Evolutionary conservation across 1,284 basidiomycete species (phyloP).

Genomic region (Trametes hirsuta): DNA sequence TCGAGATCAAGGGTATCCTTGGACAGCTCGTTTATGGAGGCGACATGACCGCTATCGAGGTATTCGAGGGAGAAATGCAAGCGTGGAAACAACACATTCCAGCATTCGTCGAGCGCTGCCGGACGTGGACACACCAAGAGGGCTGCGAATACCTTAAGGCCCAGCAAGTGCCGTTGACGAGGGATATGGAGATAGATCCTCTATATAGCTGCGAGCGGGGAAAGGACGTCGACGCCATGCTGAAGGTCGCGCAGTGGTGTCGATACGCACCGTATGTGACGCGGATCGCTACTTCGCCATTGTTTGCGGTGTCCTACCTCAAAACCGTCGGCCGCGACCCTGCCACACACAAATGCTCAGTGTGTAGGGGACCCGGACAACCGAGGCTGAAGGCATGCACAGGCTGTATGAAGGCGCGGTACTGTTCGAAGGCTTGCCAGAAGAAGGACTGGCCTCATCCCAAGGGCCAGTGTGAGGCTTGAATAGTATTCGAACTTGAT

Average conservation of each 20-base stretch:
- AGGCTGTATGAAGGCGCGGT: constrained; percentile 41
- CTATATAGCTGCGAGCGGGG: constrained; percentile 56
- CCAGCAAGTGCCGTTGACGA: constrained; percentile 34
- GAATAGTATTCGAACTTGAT: background rate
- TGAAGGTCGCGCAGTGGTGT: constrained; percentile 36
- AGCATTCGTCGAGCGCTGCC: constrained; percentile 52
- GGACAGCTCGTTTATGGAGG: constrained; percentile 9
- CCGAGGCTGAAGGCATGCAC: constrained; percentile 37
- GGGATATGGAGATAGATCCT: constrained; percentile 36
- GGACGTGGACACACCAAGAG: constrained; percentile 50
- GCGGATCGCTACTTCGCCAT: constrained; percentile 48
- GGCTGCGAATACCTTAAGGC: constrained; percentile 46
- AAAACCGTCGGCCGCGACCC: constrained; percentile 9
- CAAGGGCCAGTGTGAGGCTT: constrained; percentile 28
- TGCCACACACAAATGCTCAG: constrained; percentile 12
- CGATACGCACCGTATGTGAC: constrained; percentile 44
- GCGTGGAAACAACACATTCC: constrained; percentile 54
- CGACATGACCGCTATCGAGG: constrained; percentile 21
- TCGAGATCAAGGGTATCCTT: constrained; percentile 18
- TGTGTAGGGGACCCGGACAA: constrained; percentile 37
- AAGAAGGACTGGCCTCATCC: constrained; percentile 49
- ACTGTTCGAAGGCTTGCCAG: constrained; percentile 50
- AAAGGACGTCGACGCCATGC: constrained; percentile 38
- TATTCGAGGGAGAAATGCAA: constrained; percentile 33
- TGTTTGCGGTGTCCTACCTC: constrained; percentile 49